phyloP scores from a whole-genome alignment of 768 basidiomycete genomes.

The Serendipita sp. region DNA sequence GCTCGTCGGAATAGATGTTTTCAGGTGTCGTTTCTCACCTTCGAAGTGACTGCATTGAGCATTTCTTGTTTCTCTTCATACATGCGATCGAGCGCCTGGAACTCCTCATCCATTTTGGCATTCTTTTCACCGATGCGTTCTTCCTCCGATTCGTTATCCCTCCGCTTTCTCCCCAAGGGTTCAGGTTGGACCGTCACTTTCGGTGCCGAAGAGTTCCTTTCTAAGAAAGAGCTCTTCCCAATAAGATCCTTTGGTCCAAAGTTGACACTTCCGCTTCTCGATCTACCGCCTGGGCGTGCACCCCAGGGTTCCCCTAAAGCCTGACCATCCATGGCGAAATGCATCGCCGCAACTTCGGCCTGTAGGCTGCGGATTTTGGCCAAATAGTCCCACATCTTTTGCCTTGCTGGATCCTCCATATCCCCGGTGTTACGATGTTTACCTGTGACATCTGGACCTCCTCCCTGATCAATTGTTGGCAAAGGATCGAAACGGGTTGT shows the following conservation, averaged over 20 bases:
- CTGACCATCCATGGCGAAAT: neutral
- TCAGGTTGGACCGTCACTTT: neutral
- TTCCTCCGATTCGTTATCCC: neutral
- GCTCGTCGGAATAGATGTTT: neutral
- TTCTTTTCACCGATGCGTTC: neutral
- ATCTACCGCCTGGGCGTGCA: neutral
- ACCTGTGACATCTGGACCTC: neutral
- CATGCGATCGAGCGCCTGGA: neutral
- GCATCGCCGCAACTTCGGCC: slow-evolving; percentile 1
- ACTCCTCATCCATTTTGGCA: neutral
- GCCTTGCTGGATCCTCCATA: neutral
- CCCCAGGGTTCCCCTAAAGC: slow-evolving; percentile 1
- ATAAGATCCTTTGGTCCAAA: neutral
- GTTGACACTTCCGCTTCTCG: slow-evolving; percentile 1
- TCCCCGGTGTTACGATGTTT: neutral
- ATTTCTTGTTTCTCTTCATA: neutral
- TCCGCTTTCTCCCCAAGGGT: neutral
- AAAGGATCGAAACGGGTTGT: neutral
- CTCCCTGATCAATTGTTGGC: neutral
- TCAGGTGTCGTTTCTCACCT: neutral
- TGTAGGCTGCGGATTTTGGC: neutral
- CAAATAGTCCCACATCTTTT: neutral
- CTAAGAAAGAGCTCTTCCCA: neutral
- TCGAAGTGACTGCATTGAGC: neutral
- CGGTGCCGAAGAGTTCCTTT: neutral